A percentile compares a stretch with the other conserved stretches of the same genome.
phyloP scores from a whole-genome alignment of 2,329 filamentous ascomycete species.

The Colletotrichum neosansevieriae region DNA sequence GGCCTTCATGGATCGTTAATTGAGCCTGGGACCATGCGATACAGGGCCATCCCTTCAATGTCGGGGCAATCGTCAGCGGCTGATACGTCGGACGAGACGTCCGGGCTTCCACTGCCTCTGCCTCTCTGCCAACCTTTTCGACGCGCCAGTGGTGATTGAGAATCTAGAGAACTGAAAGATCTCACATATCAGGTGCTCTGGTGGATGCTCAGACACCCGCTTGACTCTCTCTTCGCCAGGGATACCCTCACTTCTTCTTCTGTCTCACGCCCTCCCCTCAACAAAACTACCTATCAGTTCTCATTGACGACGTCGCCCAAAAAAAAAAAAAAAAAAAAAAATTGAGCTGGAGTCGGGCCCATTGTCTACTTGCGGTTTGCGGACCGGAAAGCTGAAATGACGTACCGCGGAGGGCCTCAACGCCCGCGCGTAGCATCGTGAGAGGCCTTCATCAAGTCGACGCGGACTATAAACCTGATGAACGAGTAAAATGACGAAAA shows the following conservation, averaged over 20 bases:
- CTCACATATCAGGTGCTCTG: constrained; percentile 32
- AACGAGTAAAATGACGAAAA: not conserved
- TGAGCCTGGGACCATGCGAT: constrained; percentile 22
- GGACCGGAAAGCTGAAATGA: not conserved
- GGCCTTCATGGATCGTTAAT: not conserved
- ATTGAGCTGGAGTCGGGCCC: not conserved
- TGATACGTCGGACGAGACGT: constrained; percentile 28
- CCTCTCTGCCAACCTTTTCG: not conserved
- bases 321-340: too few relatives aligned
- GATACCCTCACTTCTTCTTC: constrained; percentile 27
- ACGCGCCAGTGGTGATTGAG: not conserved
- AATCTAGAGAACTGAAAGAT: constrained; percentile 10
- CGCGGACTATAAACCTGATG: not conserved
- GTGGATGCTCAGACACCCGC: constrained; percentile 31
- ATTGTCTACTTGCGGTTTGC: not conserved
- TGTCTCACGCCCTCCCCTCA: constrained; percentile 26
- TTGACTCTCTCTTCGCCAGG: constrained; percentile 6
- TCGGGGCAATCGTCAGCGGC: constrained; percentile 36
- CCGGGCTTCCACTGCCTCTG: constrained; percentile 25
- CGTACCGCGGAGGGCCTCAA: not conserved
- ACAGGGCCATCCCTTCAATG: constrained; percentile 34
- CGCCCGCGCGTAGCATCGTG: not conserved
- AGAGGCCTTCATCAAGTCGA: not conserved
- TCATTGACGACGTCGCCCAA: constrained; percentile 21
- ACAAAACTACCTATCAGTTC: constrained; percentile 26